Evolutionary conservation across 1,284 basidiomycete species (phyloP).

Genomic region (Mycosarcoma mackinlayi): DNA sequence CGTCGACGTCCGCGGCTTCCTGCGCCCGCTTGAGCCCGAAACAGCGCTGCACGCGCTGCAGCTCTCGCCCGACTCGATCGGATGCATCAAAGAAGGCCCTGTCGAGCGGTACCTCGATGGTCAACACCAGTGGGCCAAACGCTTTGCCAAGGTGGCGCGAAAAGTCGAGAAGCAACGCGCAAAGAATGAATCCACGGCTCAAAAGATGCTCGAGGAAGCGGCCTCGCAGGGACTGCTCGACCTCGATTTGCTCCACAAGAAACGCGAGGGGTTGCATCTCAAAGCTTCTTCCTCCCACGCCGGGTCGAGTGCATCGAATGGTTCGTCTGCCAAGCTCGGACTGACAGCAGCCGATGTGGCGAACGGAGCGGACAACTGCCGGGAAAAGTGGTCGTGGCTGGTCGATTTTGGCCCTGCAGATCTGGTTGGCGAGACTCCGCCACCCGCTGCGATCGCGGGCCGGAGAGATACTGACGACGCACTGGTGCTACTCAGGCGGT

Average conservation of each 20-base stretch:
- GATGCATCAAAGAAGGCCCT: slow-evolving; percentile 71
- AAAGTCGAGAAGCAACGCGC: slow-evolving; percentile 44
- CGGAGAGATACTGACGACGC: slow-evolving; percentile 52
- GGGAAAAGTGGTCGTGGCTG: slow-evolving; percentile 43
- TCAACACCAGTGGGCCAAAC: slow-evolving; percentile 45
- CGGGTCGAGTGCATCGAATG: neutral
- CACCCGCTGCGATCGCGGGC: slow-evolving; percentile 57
- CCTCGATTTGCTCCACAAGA: slow-evolving; percentile 6
- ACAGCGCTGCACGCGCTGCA: slow-evolving; percentile 76
- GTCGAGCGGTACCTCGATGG: slow-evolving; percentile 51
- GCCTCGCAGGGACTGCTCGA: slow-evolving; percentile 32
- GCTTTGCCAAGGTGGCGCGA: slow-evolving; percentile 37
- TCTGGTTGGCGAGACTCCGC: slow-evolving; percentile 53
- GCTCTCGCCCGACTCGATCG: slow-evolving; percentile 74
- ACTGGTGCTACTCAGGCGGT: slow-evolving; percentile 20
- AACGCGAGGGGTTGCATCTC: slow-evolving; percentile 6
- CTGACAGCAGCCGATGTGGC: slow-evolving; percentile 13
- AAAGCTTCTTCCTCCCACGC: neutral
- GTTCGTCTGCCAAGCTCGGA: neutral
- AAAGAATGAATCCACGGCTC: slow-evolving; percentile 31
- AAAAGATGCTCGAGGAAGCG: slow-evolving; percentile 40
- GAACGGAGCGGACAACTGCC: slow-evolving; percentile 8
- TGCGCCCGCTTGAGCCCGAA: slow-evolving; percentile 81
- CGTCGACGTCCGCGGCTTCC: slow-evolving; percentile 79
- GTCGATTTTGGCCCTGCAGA: slow-evolving; percentile 46